Evolutionary conservation across 2,329 filamentous ascomycete species (phyloP), one percentile per base, ranked within the genome.

Genomic region (Arthrobotrys musiformis): DNA sequence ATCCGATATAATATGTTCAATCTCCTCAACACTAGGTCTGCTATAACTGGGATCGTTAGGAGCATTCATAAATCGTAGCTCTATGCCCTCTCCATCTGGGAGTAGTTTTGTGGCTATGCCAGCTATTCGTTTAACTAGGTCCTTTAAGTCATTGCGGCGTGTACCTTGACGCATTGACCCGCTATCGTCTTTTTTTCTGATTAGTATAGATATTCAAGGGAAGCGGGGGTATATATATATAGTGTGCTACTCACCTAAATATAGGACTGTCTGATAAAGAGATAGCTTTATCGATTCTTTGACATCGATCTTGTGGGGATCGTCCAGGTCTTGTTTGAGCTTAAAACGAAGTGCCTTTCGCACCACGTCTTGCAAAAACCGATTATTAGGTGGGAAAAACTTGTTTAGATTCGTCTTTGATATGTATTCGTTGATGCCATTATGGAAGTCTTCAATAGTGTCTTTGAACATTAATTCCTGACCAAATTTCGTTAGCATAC

Each of bases 101-200:
- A 67, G 48, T 44, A 67, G 46, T 46, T 13, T 56, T 4, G 63
- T 67, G 56, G 48, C 24, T 56, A 67, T 67, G 63, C 63, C 33
- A n/a, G 63, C 63, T 56, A 67, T 67, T 56, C 63, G 46, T 67
- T 24, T 46, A 42, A 67, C 63, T 17, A 67, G 35, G 7, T 67
- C 22, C 44, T 48, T 67, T 19, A 67, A 48, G 46, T 67, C 63
- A n/a, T 67, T n/a, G 9, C 26, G 48, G 30, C 63, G 63, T 44
- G 46, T 67, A 54, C 48, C 63, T 24, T 67, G 56, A 22, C 48
- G 63, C 63, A 67, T 67, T 67, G 63, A 67, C 24, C 63, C 63
- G n/a, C 63, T 67, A 24, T 67, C 63, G 35, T 67, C 63, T 67
- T 67, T 67, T 50, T 22, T 22, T 56, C 30, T 44, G 11, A 56